phyloP scores from a whole-genome alignment of 1,139 yeast species.

The Taphrina confusa region DNA sequence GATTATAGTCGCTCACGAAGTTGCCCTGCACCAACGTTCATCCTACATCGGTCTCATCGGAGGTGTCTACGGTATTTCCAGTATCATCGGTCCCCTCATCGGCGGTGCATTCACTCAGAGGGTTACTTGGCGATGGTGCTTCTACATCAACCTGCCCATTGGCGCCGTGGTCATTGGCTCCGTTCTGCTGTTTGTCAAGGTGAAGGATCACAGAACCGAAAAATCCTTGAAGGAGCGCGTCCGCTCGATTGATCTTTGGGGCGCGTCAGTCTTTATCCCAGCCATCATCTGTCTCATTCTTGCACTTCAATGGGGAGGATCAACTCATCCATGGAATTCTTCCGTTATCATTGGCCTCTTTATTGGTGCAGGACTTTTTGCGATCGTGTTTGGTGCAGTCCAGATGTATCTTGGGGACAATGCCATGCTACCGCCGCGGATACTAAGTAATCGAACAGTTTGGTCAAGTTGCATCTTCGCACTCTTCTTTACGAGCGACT shows the following conservation, averaged over 20 bases:
- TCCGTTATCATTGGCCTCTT: conserved; percentile 60
- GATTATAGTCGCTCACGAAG: conserved; percentile 62
- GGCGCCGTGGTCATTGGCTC: conserved; percentile 61
- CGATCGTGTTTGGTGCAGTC: conserved; percentile 52
- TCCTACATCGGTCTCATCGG: conserved; percentile 52
- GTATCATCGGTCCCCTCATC: conserved; percentile 65
- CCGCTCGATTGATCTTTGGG: conserved; percentile 53
- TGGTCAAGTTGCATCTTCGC: conserved; percentile 50
- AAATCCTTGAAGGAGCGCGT: conserved; percentile 48
- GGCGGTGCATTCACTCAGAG: conserved; percentile 60
- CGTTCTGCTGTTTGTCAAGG: conserved; percentile 58
- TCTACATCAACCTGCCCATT: conserved; percentile 68
- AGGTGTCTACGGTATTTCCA: conserved; percentile 45
- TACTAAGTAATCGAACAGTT: conserved; percentile 49
- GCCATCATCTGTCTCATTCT: conserved; percentile 54
- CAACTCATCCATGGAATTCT: conserved; percentile 54
- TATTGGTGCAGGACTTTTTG: conserved; percentile 55
- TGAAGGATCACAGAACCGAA: conserved; percentile 51
- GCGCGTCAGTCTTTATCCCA: conserved; percentile 50
- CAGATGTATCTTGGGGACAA: conserved; percentile 53
- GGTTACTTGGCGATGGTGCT: conserved; percentile 78
- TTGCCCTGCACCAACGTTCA: conserved; percentile 60
- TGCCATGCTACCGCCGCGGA: conserved; percentile 55
- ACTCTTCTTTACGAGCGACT: conserved; percentile 51
- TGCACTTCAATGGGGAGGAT: conserved; percentile 59